Evolutionary conservation across 805 yeast species (phyloP).

Genomic region (Candida peoriensis): DNA sequence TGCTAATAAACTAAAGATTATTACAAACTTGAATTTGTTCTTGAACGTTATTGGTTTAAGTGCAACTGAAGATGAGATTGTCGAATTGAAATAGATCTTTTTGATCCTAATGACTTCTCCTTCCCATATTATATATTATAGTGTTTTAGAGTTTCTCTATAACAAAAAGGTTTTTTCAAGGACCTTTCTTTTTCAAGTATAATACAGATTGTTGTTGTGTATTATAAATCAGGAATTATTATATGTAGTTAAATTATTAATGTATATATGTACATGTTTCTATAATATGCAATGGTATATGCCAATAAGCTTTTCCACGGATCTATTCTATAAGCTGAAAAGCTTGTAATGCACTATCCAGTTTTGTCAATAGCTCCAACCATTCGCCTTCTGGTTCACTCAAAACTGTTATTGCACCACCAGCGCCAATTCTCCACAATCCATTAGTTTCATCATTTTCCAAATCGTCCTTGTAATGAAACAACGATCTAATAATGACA

Average conservation of each 20-base stretch:
- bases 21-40: conserved; percentile 82
- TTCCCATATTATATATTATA: no score
- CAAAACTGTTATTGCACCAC: conserved; percentile 93
- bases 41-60: conserved; percentile 94
- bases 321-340: conserved; percentile 29
- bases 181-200: background rate
- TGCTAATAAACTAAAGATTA: conserved; percentile 48
- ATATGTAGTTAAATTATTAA: no score
- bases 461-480: conserved; percentile 51
- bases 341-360: conserved; percentile 74
- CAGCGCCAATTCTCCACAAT: conserved; percentile 90
- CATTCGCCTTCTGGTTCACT: conserved; percentile 83
- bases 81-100: conserved; percentile 49
- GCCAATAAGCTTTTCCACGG: no score
- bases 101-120: background rate
- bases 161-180: no score
- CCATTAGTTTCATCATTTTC: conserved; percentile 23
- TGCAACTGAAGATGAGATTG: conserved; percentile 84
- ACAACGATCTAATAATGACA: conserved; percentile 84
- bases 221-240: background rate
- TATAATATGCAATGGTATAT: no score
- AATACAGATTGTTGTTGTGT: conserved; percentile 1
- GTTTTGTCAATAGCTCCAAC: conserved; percentile 83
- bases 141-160: no score
- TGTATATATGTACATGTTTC: no score